Conservation (phyloP, 495 filamentous ascomycete genomes). For the Aspergillus sclerotioniger region DNA sequence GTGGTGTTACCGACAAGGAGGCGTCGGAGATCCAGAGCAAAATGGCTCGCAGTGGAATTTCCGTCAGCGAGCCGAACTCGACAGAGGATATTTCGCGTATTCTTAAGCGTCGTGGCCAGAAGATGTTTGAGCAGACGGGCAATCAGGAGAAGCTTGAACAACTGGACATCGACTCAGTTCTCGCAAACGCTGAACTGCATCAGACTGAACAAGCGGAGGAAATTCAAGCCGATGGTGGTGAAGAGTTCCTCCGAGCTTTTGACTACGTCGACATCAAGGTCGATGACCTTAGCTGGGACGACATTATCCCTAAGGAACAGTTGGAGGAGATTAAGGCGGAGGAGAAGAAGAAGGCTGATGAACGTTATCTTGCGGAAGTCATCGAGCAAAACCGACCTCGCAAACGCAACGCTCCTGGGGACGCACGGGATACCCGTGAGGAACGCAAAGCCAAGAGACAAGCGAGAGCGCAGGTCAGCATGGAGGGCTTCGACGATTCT, state of each 20-base stretch:
- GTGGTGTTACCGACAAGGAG: slow-evolving; percentile 89
- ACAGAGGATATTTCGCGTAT: slow-evolving; percentile 91
- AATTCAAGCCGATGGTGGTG: slow-evolving; percentile 85
- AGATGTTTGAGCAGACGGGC: slow-evolving; percentile 94
- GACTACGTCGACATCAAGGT: slow-evolving; percentile 93
- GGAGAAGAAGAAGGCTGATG: slow-evolving; percentile 79
- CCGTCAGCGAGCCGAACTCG: slow-evolving; percentile 69
- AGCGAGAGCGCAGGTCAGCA: slow-evolving; percentile 67
- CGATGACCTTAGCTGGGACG: slow-evolving; percentile 90
- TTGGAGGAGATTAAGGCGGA: slow-evolving; percentile 84
- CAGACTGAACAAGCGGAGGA: slow-evolving; percentile 88
- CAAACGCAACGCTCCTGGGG: slow-evolving; percentile 69
- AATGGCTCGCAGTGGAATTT: slow-evolving; percentile 50
- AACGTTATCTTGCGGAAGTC: slow-evolving; percentile 75
- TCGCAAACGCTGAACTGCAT: slow-evolving; percentile 93
- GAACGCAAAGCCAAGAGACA: slow-evolving; percentile 92
- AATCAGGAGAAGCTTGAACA: slow-evolving; percentile 96
- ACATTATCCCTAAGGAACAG: slow-evolving; percentile 94
- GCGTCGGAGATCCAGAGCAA: slow-evolving; percentile 70
- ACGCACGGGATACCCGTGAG: slow-evolving; percentile 69
- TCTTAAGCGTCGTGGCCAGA: slow-evolving; percentile 88
- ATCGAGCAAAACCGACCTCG: slow-evolving; percentile 85
- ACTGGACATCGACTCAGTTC: slow-evolving; percentile 96
- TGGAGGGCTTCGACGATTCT: slow-evolving; percentile 58
- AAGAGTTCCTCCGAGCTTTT: slow-evolving; percentile 87